Percentiles rank a stretch among this genome's conserved stretches.
phyloP scores from a whole-genome alignment of 1,139 yeast genomes.

The Candida gigantensis region DNA sequence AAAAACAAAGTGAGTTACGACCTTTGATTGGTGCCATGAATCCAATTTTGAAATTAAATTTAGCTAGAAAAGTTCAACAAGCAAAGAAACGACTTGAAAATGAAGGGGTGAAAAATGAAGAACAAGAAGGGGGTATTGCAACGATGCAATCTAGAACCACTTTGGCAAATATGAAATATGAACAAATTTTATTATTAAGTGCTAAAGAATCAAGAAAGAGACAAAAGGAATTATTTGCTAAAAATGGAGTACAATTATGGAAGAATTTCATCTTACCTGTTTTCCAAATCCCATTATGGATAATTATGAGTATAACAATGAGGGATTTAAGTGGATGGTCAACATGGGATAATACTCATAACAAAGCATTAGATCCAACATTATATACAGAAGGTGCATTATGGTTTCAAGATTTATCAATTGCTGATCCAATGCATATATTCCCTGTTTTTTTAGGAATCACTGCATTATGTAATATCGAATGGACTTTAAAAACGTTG shows the following conservation, averaged over 20 bases:
- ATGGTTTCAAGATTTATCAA: slow-evolving; percentile 63
- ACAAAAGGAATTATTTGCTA: slow-evolving; percentile 66
- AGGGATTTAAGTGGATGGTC: slow-evolving; percentile 78
- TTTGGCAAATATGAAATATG: slow-evolving; percentile 60
- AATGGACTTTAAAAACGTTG: slow-evolving; percentile 66
- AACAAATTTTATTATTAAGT: slow-evolving; percentile 71
- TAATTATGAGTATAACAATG: slow-evolving; percentile 71
- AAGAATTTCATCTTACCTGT: slow-evolving; percentile 73
- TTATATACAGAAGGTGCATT: slow-evolving; percentile 56
- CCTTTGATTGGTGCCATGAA: slow-evolving; percentile 73
- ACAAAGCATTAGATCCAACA: slow-evolving; percentile 55
- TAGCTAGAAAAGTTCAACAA: slow-evolving; percentile 57
- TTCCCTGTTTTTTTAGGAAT: slow-evolving; percentile 74
- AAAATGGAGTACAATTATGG: slow-evolving; percentile 74
- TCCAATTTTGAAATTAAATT: slow-evolving; percentile 71
- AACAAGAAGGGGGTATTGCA: no score
- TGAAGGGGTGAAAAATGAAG: no score
- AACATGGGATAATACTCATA: slow-evolving; percentile 46
- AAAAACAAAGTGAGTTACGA: slow-evolving; percentile 66
- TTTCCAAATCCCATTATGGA: slow-evolving; percentile 89
- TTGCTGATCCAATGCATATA: slow-evolving; percentile 61
- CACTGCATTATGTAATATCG: slow-evolving; percentile 72
- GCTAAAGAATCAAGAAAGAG: slow-evolving; percentile 77
- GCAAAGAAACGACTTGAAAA: slow-evolving; percentile 35
- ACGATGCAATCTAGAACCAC: slow-evolving; percentile 22